phyloP scores from a whole-genome alignment of 2,329 filamentous ascomycete species.

The Fusarium phyllophilum region DNA sequence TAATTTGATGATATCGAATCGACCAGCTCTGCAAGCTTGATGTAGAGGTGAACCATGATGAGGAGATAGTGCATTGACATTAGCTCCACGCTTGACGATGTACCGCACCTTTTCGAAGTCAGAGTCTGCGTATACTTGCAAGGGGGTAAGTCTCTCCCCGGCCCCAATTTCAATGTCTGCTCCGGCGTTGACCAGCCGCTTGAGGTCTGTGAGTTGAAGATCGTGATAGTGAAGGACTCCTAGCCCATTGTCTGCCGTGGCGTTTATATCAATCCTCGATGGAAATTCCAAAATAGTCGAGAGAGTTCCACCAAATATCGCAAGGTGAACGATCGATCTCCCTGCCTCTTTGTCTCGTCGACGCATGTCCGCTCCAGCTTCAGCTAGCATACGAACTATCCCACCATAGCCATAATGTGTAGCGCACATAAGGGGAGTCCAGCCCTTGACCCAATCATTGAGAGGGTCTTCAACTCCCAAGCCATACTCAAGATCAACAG shows the following conservation, averaged over 20 bases:
- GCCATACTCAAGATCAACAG: background rate
- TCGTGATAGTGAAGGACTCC: background rate
- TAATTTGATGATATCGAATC: background rate
- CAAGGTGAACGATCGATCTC: background rate
- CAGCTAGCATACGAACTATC: background rate
- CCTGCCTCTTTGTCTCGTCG: background rate
- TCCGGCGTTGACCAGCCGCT: background rate
- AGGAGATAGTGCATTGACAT: background rate
- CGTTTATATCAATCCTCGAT: background rate
- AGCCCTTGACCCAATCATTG: background rate
- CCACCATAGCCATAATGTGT: rapidly evolving
- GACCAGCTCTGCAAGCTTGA: background rate
- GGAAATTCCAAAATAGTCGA: background rate
- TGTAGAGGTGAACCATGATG: background rate
- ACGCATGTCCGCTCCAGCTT: background rate
- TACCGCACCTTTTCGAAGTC: background rate
- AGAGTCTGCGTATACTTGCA: background rate
- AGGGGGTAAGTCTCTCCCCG: background rate
- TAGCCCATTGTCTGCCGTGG: rapidly evolving
- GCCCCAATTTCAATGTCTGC: background rate
- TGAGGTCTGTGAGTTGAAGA: background rate
- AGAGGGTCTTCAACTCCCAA: background rate
- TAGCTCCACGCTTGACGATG: background rate
- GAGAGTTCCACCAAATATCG: background rate
- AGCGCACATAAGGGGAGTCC: background rate